Base-by-base conservation (phyloP, 208 protist species). In the Crithidia expoeki region DNA sequence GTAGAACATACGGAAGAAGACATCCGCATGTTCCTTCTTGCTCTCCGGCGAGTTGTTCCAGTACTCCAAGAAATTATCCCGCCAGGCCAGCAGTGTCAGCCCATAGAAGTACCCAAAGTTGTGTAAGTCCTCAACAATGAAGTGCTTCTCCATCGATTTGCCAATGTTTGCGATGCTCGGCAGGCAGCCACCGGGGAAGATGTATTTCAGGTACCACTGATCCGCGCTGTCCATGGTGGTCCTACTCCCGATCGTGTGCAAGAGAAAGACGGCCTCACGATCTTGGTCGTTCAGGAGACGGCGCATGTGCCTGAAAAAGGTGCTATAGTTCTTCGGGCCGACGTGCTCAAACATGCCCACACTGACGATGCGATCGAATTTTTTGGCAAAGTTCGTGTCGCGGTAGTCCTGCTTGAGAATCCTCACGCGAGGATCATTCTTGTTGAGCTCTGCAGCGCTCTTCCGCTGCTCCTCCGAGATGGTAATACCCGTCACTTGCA, bases 311-410 rank as follows among this genome's bases (percentile, higher is more conserved):
- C 76, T 79, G 58, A 94, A 88, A 75, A 85, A 94, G 46, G 57
- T 76, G 38, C 71, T 71, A 76, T 93, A 94, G 83, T 94, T 94
- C 73, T 85, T 83, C 10, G 86, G 80, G 0, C 89, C 89, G 2
- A 93, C 89, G 71, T 95, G 89, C 79, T 95, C 89, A 42, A 91
- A 91, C 89, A 95, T 95, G 67, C 88, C 87, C 4, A 95, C 87
- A 5, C 85, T 89, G 30, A 91, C 83, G 67, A 95, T 89, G 36
- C 76, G 74, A 34, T 95, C 81, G 42, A 93, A 94, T 67, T 84
- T 83, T 55, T 36, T 16, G 42, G 46, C 49, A 21, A 71, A 77
- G 12, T 74, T 63, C 32, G 80, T 77, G 62, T 95, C 83, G 65
- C 89, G 86, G 79, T 95, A 95, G 77, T 95, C 89, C 34, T 81